Percentiles rank a stretch among this genome's conserved stretches.
phyloP scores from a whole-genome alignment of 2,329 filamentous ascomycete genomes.

The Aspergillus costaricaensis region DNA sequence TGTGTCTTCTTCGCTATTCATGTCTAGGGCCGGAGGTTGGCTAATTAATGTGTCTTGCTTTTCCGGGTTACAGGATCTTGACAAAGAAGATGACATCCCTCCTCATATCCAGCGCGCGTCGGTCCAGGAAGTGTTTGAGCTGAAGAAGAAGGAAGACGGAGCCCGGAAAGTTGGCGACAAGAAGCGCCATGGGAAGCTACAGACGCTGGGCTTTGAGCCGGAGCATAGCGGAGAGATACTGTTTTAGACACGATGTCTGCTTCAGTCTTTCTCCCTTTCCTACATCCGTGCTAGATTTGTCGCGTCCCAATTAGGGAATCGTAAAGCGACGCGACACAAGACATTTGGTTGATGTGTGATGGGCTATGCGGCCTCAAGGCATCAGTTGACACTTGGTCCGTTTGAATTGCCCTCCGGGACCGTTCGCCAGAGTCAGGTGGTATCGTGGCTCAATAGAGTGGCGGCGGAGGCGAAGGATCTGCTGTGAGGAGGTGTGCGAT shows the following conservation, averaged over 20 bases:
- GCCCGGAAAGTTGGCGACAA: conserved; percentile 74
- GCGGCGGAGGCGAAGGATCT: not conserved
- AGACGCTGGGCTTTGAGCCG: conserved; percentile 81
- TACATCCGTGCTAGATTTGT: conserved; percentile 2
- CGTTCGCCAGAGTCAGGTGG: not conserved
- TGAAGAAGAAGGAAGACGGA: conserved; percentile 71
- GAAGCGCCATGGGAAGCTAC: conserved; percentile 68
- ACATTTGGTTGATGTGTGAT: conserved; percentile 2
- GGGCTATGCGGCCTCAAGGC: not conserved
- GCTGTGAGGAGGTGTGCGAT: not conserved
- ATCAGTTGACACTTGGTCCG: not conserved
- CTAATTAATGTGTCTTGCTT: not conserved
- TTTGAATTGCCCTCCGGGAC: conserved; percentile 3
- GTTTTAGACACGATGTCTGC: conserved; percentile 51
- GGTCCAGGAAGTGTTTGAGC: conserved; percentile 67
- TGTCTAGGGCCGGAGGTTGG: not conserved
- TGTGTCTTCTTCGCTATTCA: not conserved
- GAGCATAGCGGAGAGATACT: conserved; percentile 77
- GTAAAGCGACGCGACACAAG: not conserved
- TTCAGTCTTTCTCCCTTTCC: conserved; percentile 7
- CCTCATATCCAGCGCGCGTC: conserved; percentile 67
- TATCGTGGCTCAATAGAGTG: not conserved
- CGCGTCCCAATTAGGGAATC: conserved; percentile 1
- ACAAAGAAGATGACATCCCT: conserved; percentile 88
- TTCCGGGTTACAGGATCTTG: conserved; percentile 67